These are phyloP conservation scores for Kandelia obovata DNA, from an alignment of 345 rosid species.

Conservation along the genomic window DNA sequence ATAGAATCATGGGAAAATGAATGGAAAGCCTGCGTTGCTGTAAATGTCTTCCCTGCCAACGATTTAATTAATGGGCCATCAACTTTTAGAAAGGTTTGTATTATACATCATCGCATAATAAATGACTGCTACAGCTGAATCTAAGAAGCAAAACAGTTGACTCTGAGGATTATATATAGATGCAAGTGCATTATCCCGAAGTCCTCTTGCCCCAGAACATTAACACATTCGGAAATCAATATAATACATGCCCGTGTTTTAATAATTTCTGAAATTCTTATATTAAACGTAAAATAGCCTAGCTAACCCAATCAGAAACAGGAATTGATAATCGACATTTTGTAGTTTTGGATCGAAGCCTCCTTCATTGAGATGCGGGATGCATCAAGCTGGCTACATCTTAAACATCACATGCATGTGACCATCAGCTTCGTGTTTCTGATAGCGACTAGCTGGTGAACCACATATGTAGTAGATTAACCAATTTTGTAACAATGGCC, in stretches of 20 bases:
- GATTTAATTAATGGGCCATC: conserved; percentile 21
- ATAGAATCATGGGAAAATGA: neutral
- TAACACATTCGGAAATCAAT: no score
- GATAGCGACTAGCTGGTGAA: neutral
- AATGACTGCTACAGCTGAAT: neutral
- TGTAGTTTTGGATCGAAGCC: no score
- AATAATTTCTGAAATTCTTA: no score
- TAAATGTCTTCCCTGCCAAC: neutral
- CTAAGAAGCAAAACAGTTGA: neutral
- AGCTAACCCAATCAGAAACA: no score
- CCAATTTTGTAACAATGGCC: neutral
- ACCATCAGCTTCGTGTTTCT: neutral
- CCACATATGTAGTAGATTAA: neutral
- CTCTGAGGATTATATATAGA: no score
- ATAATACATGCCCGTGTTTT: no score
- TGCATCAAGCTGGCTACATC: conserved; percentile 4
- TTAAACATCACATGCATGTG: conserved; percentile 4
- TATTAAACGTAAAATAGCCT: no score
- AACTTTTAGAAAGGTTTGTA: neutral
- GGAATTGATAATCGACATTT: no score
- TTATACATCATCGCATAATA: neutral
- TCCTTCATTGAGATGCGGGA: conserved; percentile 1
- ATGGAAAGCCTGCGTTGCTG: conserved; percentile 8
- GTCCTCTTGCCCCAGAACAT: no score
- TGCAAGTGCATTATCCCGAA: no score